Evolutionary conservation across 805 yeast species (phyloP).

Genomic region (Clavispora phyllophila): DNA sequence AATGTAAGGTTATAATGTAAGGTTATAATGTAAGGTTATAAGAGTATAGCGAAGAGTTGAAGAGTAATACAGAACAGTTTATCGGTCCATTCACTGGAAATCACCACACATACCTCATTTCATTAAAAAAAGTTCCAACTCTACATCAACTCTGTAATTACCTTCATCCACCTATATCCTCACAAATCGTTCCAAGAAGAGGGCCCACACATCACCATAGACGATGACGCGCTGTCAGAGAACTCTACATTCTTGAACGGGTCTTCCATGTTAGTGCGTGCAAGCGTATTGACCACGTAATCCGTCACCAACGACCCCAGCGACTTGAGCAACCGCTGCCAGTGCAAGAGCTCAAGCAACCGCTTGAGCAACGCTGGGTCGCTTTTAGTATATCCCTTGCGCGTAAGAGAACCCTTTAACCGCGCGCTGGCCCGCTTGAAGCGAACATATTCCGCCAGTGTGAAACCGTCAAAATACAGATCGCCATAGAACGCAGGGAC

Average conservation of each 20-base stretch:
- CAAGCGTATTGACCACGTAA: constrained; percentile 13
- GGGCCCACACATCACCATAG: constrained; percentile 15
- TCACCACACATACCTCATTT: too few species aligned
- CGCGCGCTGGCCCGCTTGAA: constrained; percentile 10
- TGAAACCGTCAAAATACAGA: constrained; percentile 11
- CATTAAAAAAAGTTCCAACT: too few species aligned
- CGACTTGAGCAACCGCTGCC: constrained; percentile 12
- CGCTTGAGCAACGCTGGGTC: constrained; percentile 11
- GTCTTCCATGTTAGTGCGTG: constrained; percentile 10
- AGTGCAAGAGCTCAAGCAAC: constrained; percentile 10
- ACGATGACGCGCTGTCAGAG: constrained; percentile 16
- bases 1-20: too few species aligned
- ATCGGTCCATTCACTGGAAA: too few species aligned
- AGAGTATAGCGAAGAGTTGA: too few species aligned
- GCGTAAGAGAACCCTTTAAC: constrained; percentile 10
- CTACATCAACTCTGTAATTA: too few species aligned
- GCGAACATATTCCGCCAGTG: constrained; percentile 9
- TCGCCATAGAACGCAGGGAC: constrained; percentile 15
- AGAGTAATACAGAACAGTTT: too few species aligned
- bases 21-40: too few species aligned
- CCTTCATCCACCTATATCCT: not conserved
- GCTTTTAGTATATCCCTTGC: constrained; percentile 5
- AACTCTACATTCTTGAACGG: constrained; percentile 7
- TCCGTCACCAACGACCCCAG: constrained; percentile 16
- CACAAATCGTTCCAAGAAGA: constrained; percentile 15